Base-by-base conservation (phyloP, 208 protist species). In the Jaenimonas drosophilae region DNA sequence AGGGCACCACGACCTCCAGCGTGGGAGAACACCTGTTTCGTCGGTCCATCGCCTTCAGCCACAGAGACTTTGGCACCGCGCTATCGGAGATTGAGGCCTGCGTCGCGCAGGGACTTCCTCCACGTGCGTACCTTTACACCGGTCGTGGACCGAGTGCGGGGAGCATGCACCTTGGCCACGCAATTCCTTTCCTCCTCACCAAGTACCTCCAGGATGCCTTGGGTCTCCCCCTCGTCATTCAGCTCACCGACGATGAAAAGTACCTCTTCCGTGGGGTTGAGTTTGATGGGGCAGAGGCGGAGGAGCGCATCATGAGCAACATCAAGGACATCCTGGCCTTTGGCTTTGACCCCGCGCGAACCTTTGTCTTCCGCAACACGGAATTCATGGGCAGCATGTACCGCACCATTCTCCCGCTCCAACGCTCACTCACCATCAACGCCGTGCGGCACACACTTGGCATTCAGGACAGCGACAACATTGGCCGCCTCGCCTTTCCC, bases 161-260 rank as follows among this genome's bases (percentile, higher is more conserved):
- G 25, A 69, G 82, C 41, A 91, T 99, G 76, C 98, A 99, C 64
- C 32, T 99, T 37, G 98, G 98, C 19, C 98, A 99, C 68, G 70
- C 99, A 14, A 62, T 99, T 25, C 98, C 98, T 4, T 99, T 99
- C 52, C 34, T 99, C 12, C 93, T 99, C 40, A 98, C 96, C 5
- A 94, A 98, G 61, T 91, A 98, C 48, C 71, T 99, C 43, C 98
- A 99, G 71, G 96, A 99, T n/a, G 81, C 73, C 5, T 96, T 99
- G 47, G 58, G 85, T 21, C 85, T 97, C 14, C 96, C 97, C n/a
- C 56, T 99, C 4, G 97, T 99, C 7, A 96, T 99, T 50, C 98
- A 99, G 65, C 89, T 99, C 58, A 99, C 98, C 16, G 98, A 99
- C 57, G 98, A 99, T 66, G 98, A 99, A 62, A 99, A 99, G 72